Evolutionary conservation across 495 filamentous ascomycete genomes (phyloP), one percentile per base, ranked within the genome.

Genomic region (Staphylotrichum tortipilum): DNA sequence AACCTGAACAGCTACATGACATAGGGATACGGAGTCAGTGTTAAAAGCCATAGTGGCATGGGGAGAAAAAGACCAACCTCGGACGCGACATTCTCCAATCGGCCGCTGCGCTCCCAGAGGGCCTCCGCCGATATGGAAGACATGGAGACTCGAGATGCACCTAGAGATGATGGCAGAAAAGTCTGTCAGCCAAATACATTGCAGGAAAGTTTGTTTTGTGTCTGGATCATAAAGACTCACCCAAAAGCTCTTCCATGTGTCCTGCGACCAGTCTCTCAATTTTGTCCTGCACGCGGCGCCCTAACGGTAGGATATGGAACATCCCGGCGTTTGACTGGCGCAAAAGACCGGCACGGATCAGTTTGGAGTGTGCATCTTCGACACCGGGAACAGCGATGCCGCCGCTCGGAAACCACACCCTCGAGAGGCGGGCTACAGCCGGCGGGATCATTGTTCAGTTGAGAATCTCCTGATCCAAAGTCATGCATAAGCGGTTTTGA

Each of bases 301-400:
- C 92, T n/a, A 98, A 72, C 1, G 92, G 92, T 8, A 98, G 74
- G 59, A 95, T 76, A 64, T 98, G 94, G 63, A 96, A 97, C 29
- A 98, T 78, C 5, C 92, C 94, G 4, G 91, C 78, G 55, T 94
- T 81, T 33, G 88, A 84, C 81, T 90, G 88, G 48, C 88, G 84
- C 22, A 95, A 62, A 55, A 86, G 94, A 1, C 90, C 89, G 30
- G 82, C 85, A 48, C 84, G 75, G 12, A 92, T 67, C 30, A 97
- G 73, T 29, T 86, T 78, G 8, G 82, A 74, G 68, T 94, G 82
- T 35, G 78, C 78, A 70, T 89, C 85, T 74, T 76, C 63, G 47
- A 72, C 72, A 43, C 73, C 70, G 0, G 56, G 24, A 8, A 38
- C 52, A 3, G 80, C 71, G 47, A 88, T 82, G n/a, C 85, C 85